These are phyloP conservation scores for Theobroma grandiflorum DNA, from an alignment of 441 rosid species.

Conservation along the genomic window DNA sequence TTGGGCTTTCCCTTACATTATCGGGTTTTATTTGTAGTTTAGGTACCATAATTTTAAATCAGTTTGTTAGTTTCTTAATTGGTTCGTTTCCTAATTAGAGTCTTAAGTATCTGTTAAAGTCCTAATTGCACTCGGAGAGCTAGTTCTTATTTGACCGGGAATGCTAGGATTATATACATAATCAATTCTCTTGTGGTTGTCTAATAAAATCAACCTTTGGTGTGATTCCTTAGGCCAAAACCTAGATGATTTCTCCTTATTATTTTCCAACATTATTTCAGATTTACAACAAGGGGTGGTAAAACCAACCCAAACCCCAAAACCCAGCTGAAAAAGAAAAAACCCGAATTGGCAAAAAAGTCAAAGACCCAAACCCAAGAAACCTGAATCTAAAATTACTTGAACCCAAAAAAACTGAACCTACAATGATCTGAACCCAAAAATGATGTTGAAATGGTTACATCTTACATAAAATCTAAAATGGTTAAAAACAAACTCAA, in stretches of 20 bases:
- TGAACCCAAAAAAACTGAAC: no score
- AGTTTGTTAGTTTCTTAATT: background rate
- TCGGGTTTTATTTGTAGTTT: background rate
- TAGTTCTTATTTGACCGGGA: background rate
- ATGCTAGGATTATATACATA: background rate
- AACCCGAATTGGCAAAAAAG: background rate
- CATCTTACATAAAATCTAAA: background rate
- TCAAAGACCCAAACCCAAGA: background rate
- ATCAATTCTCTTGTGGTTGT: background rate
- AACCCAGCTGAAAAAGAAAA: background rate
- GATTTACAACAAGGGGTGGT: background rate
- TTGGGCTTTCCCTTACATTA: background rate
- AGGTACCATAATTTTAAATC: background rate
- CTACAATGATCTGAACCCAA: background rate
- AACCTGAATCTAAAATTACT: background rate
- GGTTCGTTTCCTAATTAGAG: background rate
- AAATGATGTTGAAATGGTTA: background rate
- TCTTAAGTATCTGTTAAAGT: background rate
- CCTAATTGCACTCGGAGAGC: background rate
- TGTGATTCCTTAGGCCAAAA: background rate
- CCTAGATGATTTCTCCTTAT: background rate
- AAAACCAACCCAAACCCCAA: background rate
- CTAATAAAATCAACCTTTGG: background rate
- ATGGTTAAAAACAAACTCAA: background rate
- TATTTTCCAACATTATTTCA: background rate